These are phyloP conservation scores for Collybiopsis confluens DNA, from an alignment of 768 basidiomycete genomes.

Conservation along the genomic window DNA sequence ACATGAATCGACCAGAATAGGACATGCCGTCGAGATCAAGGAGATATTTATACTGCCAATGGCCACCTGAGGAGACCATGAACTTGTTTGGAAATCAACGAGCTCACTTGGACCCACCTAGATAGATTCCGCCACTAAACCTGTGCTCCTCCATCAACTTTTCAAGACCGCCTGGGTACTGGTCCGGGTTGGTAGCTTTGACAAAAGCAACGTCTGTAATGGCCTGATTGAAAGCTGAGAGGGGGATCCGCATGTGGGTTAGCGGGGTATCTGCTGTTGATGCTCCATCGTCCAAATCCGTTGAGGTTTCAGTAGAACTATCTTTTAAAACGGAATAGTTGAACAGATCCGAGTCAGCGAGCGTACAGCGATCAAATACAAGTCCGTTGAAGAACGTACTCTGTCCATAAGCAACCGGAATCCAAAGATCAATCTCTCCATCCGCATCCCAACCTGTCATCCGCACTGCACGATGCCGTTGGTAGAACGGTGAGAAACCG, in stretches of 20 bases:
- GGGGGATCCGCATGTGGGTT: conserved; percentile 25
- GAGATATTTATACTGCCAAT: conserved; percentile 69
- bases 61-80: conserved; percentile 33
- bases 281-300: conserved; percentile 69
- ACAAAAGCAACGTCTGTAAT: conserved; percentile 75
- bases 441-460: conserved; percentile 41
- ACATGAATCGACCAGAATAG: conserved; percentile 67
- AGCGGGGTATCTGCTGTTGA: conserved; percentile 37
- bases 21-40: conserved; percentile 77
- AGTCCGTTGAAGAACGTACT: too few relatives aligned
- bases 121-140: conserved; percentile 69
- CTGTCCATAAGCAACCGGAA: neutral
- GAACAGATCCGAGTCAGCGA: too few relatives aligned
- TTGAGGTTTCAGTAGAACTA: conserved; percentile 37
- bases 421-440: conserved; percentile 34
- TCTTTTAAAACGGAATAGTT: too few relatives aligned
- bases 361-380: too few relatives aligned
- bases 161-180: conserved; percentile 72
- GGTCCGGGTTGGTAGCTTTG: conserved; percentile 47
- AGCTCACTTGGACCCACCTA: conserved; percentile 40
- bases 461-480: conserved; percentile 86
- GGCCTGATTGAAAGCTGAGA: conserved; percentile 48
- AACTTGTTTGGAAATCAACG: too few relatives aligned
- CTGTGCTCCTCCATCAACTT: conserved; percentile 62
- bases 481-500: conserved; percentile 79